phyloP scores from a whole-genome alignment of 352 stramenopile species.

The Globisporangium parvum region DNA sequence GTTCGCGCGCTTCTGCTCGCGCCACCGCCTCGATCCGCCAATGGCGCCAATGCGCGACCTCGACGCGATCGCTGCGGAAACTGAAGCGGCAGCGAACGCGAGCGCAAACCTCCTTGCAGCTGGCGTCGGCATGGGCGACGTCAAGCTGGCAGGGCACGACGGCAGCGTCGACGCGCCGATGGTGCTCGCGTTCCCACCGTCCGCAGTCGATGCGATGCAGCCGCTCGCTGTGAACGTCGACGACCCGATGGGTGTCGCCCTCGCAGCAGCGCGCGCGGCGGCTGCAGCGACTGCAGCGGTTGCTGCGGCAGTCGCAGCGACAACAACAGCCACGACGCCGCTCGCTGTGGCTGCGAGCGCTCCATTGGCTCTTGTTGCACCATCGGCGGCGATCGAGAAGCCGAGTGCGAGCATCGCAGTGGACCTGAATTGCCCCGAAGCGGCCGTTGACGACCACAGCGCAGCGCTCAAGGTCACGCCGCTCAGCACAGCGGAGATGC shows the following conservation, averaged over 20 bases:
- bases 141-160: neutral
- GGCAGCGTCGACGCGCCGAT: constrained; percentile 5
- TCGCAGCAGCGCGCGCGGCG: neutral
- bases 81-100: constrained; percentile 8
- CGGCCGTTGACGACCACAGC: constrained; percentile 32
- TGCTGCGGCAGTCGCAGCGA: constrained; percentile 4
- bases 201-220: constrained; percentile 7
- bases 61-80: neutral
- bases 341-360: constrained; percentile 15
- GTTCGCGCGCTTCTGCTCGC: constrained; percentile 86
- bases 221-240: constrained; percentile 4
- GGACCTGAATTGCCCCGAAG: constrained; percentile 28
- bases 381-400: constrained; percentile 1
- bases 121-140: constrained; percentile 2
- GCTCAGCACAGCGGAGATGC: neutral
- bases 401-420: constrained; percentile 2
- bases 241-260: neutral
- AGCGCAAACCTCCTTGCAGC: constrained; percentile 7
- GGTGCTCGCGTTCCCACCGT: constrained; percentile 9
- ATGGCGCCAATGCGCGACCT: constrained; percentile 18
- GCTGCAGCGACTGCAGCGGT: constrained; percentile 17
- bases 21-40: constrained; percentile 70
- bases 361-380: constrained; percentile 9
- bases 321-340: constrained; percentile 2
- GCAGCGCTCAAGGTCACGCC: constrained; percentile 17